These are phyloP conservation scores for Xylaria flabelliformis DNA, from an alignment of 495 filamentous ascomycete genomes.

Conservation along the genomic window DNA sequence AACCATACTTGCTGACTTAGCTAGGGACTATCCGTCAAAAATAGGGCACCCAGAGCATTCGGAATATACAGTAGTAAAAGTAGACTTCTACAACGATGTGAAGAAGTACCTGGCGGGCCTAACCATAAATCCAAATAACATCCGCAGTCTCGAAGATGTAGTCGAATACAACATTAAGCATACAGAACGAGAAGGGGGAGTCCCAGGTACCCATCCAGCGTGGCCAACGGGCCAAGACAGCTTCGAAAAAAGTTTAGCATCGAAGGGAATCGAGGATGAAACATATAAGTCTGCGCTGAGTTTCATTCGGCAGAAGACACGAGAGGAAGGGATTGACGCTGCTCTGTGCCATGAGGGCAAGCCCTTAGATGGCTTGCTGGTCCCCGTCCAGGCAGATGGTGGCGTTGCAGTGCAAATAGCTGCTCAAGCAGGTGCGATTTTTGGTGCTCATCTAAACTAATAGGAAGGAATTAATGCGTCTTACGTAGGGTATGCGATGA, in stretches of 20 bases:
- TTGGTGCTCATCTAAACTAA: background rate
- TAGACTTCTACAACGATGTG: constrained; percentile 81
- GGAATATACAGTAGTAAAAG: constrained; percentile 74
- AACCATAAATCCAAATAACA: constrained; percentile 58
- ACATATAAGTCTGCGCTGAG: constrained; percentile 69
- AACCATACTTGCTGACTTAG: background rate
- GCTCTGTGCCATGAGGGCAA: constrained; percentile 59
- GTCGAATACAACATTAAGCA: constrained; percentile 72
- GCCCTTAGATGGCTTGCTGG: constrained; percentile 66
- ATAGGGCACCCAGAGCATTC: constrained; percentile 71
- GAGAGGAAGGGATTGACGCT: constrained; percentile 68
- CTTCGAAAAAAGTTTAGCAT: constrained; percentile 65
- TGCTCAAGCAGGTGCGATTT: constrained; percentile 52
- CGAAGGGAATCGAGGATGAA: constrained; percentile 66
- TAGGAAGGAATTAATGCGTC: background rate
- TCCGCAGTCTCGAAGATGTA: constrained; percentile 70
- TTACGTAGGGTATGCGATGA: constrained; percentile 63
- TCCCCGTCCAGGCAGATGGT: constrained; percentile 63
- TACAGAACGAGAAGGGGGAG: constrained; percentile 71
- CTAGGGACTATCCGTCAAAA: constrained; percentile 70
- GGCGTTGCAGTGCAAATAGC: constrained; percentile 64
- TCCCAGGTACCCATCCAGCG: constrained; percentile 42
- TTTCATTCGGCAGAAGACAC: constrained; percentile 63
- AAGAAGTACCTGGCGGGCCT: constrained; percentile 68
- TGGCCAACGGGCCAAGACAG: constrained; percentile 71